Evolutionary conservation across 202 grass and related monocot species (phyloP).

Genomic region (Schoenoplectus tabernaemontani): DNA sequence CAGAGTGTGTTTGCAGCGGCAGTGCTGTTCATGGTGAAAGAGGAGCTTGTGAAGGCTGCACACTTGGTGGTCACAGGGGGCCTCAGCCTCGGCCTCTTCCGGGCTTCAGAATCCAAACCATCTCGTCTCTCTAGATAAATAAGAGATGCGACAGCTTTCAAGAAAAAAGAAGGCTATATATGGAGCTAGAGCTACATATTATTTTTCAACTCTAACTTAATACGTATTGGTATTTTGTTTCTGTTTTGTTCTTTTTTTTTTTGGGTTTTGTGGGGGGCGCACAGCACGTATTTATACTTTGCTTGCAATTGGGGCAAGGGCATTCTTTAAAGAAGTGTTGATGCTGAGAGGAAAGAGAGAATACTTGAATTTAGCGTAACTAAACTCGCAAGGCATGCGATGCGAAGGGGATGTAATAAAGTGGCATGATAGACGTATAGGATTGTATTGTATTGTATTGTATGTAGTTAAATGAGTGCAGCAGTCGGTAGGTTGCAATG

Average conservation of each 20-base stretch:
- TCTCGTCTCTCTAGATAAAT: background rate
- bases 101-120: constrained; percentile 42
- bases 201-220: background rate
- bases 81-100: constrained; percentile 30
- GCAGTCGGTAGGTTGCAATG: no score
- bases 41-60: constrained; percentile 81
- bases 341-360: no score
- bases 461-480: no score
- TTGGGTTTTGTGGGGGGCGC: no score
- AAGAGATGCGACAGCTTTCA: background rate
- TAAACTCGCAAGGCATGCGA: no score
- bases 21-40: constrained; percentile 95
- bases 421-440: no score
- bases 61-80: constrained; percentile 65
- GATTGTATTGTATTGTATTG: no score
- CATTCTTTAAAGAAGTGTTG: background rate
- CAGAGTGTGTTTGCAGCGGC: constrained; percentile 94
- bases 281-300: background rate
- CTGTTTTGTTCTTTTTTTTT: no score
- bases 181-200: background rate
- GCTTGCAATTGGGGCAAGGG: background rate
- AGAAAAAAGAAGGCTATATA: background rate
- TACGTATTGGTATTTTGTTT: no score
- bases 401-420: no score
- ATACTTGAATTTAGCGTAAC: no score